Percentiles rank a stretch among this genome's conserved stretches.
phyloP scores from a whole-genome alignment of 1,139 yeast genomes.

The Taphrina confusa region DNA sequence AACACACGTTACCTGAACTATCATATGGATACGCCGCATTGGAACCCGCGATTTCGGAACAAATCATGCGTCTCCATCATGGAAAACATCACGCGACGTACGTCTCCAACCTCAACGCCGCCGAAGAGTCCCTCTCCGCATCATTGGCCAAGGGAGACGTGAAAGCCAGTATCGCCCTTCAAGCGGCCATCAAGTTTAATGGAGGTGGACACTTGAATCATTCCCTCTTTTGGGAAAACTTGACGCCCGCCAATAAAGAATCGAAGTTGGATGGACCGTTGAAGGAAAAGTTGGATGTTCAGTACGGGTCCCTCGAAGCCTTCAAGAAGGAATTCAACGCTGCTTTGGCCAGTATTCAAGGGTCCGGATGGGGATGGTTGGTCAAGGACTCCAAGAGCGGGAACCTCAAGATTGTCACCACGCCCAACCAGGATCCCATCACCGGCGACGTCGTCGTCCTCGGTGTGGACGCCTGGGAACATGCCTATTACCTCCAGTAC shows the following conservation, averaged over 20 bases:
- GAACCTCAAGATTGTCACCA: constrained; percentile 78
- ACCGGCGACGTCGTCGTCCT: constrained; percentile 72
- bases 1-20: constrained; percentile 16
- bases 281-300: constrained; percentile 61
- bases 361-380: constrained; percentile 97
- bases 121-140: constrained; percentile 73
- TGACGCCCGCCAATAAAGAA: constrained; percentile 82
- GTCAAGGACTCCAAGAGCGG: constrained; percentile 85
- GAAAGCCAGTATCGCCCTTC: constrained; percentile 66
- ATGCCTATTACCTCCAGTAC: constrained; percentile 94
- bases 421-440: constrained; percentile 84
- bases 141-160: constrained; percentile 68
- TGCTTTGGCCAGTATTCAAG: constrained; percentile 86
- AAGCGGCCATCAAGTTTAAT: constrained; percentile 83
- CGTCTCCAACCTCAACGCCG: constrained; percentile 82
- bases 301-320: constrained; percentile 77
- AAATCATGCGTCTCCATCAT: constrained; percentile 76
- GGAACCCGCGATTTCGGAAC: constrained; percentile 87
- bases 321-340: constrained; percentile 68
- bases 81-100: constrained; percentile 94
- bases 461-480: constrained; percentile 99
- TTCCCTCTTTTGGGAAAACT: constrained; percentile 81
- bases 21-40: constrained; percentile 53
- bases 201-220: constrained; percentile 93
- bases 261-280: constrained; percentile 60